These are phyloP conservation scores for Leccinum broughii DNA, from an alignment of 768 basidiomycete species.

Conservation along the genomic window DNA sequence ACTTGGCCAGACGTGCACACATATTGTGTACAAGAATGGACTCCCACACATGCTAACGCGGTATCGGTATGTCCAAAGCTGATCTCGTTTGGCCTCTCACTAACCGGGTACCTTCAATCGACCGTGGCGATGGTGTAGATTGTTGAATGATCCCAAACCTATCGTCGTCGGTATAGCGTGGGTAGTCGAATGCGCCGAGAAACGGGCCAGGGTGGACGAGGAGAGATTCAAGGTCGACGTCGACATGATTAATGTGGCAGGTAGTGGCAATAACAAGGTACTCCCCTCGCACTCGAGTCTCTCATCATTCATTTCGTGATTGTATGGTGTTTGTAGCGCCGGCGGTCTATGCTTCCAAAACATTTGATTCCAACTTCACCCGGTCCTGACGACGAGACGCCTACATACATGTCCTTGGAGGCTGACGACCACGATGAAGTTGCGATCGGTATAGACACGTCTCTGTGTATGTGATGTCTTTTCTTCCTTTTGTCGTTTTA, in stretches of 20 bases:
- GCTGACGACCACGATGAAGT: slow-evolving; percentile 34
- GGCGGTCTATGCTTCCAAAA: slow-evolving; percentile 73
- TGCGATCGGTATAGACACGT: slow-evolving; percentile 24
- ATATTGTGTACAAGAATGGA: slow-evolving; percentile 76
- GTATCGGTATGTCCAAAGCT: too few species aligned
- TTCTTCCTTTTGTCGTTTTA: slow-evolving; percentile 3
- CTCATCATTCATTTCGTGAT: neutral
- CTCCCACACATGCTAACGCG: too few species aligned
- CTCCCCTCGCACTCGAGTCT: slow-evolving; percentile 2
- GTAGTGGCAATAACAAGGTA: slow-evolving; percentile 61
- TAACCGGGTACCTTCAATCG: neutral
- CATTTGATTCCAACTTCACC: slow-evolving; percentile 39
- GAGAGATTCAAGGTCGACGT: slow-evolving; percentile 64
- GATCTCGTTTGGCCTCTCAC: too few species aligned
- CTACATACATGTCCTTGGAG: slow-evolving; percentile 26
- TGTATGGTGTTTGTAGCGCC: slow-evolving; percentile 46
- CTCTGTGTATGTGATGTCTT: slow-evolving; percentile 22
- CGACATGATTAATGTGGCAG: slow-evolving; percentile 55
- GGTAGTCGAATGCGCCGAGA: slow-evolving; percentile 86
- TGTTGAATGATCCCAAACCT: slow-evolving; percentile 68
- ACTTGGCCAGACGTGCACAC: slow-evolving; percentile 70
- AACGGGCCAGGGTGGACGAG: slow-evolving; percentile 63
- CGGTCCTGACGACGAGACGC: slow-evolving; percentile 8
- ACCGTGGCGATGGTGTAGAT: slow-evolving; percentile 35
- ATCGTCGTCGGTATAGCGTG: slow-evolving; percentile 81